A percentile compares a stretch with the other conserved stretches of the same genome.
Evolutionary conservation across 2,329 filamentous ascomycete genomes (phyloP).

Genomic region (Fusarium oligoseptatum): DNA sequence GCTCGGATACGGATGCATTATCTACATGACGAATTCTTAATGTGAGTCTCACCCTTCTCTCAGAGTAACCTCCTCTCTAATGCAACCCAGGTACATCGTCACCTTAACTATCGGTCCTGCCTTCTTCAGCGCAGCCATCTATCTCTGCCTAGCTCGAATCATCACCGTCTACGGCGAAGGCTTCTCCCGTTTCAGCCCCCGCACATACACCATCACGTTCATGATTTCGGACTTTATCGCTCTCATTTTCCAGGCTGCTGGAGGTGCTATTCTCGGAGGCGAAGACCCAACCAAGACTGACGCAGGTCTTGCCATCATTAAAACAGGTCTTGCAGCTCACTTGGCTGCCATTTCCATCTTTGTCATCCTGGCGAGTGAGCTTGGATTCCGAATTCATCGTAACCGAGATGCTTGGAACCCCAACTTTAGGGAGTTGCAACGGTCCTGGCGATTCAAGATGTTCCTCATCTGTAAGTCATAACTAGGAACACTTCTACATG

Average conservation of each 20-base stretch:
- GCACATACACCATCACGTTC: constrained; percentile 52
- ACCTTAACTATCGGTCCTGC: constrained; percentile 73
- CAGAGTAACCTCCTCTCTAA: background rate
- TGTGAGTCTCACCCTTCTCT: constrained; percentile 54
- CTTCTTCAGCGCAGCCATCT: constrained; percentile 73
- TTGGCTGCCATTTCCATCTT: constrained; percentile 31
- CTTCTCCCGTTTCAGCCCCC: constrained; percentile 50
- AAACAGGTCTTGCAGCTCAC: constrained; percentile 31
- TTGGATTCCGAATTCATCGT: constrained; percentile 11
- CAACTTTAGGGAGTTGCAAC: constrained; percentile 24
- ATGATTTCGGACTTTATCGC: constrained; percentile 65
- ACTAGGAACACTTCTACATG: no score
- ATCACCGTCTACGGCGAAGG: constrained; percentile 59
- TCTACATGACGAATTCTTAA: constrained; percentile 64
- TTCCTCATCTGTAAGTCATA: constrained; percentile 34
- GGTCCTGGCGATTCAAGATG: constrained; percentile 16
- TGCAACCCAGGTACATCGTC: constrained; percentile 47
- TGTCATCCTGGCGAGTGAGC: constrained; percentile 2
- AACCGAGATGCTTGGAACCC: constrained; percentile 22
- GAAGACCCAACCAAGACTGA: constrained; percentile 8
- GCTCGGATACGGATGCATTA: constrained; percentile 70
- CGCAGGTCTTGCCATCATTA: constrained; percentile 28
- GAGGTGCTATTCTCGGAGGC: constrained; percentile 56
- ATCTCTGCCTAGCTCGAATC: constrained; percentile 67
- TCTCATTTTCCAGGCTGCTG: constrained; percentile 63